phyloP scores from a whole-genome alignment of 345 rosid species.

The Syzygium aqueum region DNA sequence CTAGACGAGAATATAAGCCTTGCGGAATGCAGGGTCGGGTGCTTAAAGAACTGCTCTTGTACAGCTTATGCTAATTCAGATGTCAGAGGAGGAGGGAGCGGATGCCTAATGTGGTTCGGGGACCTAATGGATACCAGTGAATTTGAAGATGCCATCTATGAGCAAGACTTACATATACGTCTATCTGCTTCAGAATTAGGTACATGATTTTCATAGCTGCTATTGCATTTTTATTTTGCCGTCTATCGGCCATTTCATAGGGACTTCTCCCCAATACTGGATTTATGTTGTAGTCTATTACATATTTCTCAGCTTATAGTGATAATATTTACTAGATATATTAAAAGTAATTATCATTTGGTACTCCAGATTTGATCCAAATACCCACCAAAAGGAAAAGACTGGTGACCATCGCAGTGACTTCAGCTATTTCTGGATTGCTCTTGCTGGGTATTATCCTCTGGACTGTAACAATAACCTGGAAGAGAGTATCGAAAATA shows the following conservation, averaged over 20 bases:
- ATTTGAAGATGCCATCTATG: not conserved
- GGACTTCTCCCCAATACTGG: too few relatives aligned
- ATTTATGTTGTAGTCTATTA: not conserved
- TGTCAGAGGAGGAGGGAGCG: constrained; percentile 13
- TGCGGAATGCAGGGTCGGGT: constrained; percentile 4
- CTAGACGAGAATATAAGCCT: constrained; percentile 8
- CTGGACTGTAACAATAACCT: not conserved
- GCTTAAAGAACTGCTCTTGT: constrained; percentile 23
- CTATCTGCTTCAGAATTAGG: constrained; percentile 11
- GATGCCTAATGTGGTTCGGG: constrained; percentile 28
- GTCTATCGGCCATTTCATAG: too few relatives aligned
- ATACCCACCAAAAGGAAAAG: not conserved
- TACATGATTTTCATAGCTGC: not conserved
- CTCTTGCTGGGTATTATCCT: not conserved
- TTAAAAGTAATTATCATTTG: not conserved
- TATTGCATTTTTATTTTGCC: not conserved
- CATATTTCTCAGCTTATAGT: too few relatives aligned
- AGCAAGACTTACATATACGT: constrained; percentile 16
- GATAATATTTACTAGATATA: too few relatives aligned
- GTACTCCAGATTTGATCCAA: not conserved
- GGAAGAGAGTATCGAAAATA: not conserved
- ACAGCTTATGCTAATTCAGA: constrained; percentile 15
- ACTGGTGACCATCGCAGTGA: not conserved
- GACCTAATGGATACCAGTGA: constrained; percentile 17
- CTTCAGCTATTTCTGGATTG: not conserved